A percentile compares a stretch with the other conserved stretches of the same genome.
Evolutionary conservation across 2,329 filamentous ascomycete species (phyloP).

Genomic region (Fonsecaea monophora): DNA sequence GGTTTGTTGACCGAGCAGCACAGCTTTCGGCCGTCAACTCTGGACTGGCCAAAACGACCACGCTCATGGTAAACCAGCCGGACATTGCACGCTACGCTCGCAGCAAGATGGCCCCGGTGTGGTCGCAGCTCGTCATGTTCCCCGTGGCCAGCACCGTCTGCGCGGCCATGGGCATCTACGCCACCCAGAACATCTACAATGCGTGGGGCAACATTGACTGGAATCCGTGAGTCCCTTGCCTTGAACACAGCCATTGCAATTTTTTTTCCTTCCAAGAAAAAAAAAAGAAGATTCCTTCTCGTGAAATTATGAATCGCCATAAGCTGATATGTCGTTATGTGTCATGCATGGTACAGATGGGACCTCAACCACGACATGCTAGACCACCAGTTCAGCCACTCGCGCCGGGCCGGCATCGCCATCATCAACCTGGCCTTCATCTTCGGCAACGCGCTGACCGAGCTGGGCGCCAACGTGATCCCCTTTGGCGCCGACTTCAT

Average conservation of each 20-base stretch:
- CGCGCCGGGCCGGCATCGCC: slow-evolving; percentile 22
- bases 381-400: slow-evolving; percentile 25
- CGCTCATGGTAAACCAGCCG: slow-evolving; percentile 53
- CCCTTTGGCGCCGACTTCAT: slow-evolving; percentile 59
- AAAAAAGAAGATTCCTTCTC: slow-evolving; percentile 50
- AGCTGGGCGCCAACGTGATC: slow-evolving; percentile 26
- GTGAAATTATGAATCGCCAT: no score
- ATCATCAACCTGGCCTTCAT: slow-evolving; percentile 27
- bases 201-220: slow-evolving; percentile 45
- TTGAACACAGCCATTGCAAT: no score
- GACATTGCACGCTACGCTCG: slow-evolving; percentile 52
- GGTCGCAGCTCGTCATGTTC: slow-evolving; percentile 51
- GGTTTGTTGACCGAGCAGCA: slow-evolving; percentile 45
- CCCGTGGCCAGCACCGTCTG: slow-evolving; percentile 53
- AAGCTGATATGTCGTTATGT: no score
- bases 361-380: slow-evolving; percentile 30
- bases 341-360: slow-evolving; percentile 6
- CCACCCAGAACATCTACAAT: slow-evolving; percentile 54
- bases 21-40: slow-evolving; percentile 47
- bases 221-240: slow-evolving; percentile 23
- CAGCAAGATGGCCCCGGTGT: slow-evolving; percentile 48
- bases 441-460: slow-evolving; percentile 21
- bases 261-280: no score
- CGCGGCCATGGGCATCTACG: slow-evolving; percentile 54
- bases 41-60: slow-evolving; percentile 49